Evolutionary conservation across 495 filamentous ascomycete genomes (phyloP), one percentile per base, ranked within the genome.

Genomic region (Aspergillus affinis): DNA sequence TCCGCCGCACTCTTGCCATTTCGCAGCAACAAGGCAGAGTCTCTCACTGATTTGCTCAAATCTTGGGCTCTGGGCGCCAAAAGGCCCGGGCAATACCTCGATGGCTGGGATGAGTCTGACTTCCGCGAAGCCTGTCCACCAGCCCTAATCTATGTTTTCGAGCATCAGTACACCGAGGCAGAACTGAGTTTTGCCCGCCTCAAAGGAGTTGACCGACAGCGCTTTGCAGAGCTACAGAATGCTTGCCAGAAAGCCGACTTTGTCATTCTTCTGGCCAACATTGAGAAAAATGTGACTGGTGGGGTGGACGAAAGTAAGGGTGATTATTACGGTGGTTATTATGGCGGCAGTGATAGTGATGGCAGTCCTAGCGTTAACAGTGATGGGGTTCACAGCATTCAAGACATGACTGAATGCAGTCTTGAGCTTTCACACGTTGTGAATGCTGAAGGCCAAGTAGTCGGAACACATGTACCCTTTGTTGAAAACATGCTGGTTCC

Each of bases 121-220:
- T 21, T 52, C 46, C 18, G 21, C 21, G 41, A 32, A 29, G 1
- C 46, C 44, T 51, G 29, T 48, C 54, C 48, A 19, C 55, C 36
- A 26, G 36, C 54, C 15, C 54, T 61, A 0, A 26, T 61, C 36
- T 57, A 53, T 23, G 29, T 19, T n/a, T 54, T 61, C 3, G 59
- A 53, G 6, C 54, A 61, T 47, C 15, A 57, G 54, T 57, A 61
- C 36, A 61, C 46, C 48, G 41, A 13, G 9, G 59, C 59, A 23
- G 54, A 57, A 29, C 59, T 61, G 26, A 48, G 54, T 41, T 57
- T 61, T 30, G 17, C 58, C 45, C 54, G 23, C 15, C 59, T 61
- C 3, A 61, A 61, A 44, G 54, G 59, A 7, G 46, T 48, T 32
- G 59, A 61, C 48, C 54, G 46, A 27, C 12, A 2, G 3, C 56